Evolutionary conservation across 202 grass and related monocot genomes (phyloP), one percentile per base, ranked within the genome.

Genomic region (Musa balbisiana): DNA sequence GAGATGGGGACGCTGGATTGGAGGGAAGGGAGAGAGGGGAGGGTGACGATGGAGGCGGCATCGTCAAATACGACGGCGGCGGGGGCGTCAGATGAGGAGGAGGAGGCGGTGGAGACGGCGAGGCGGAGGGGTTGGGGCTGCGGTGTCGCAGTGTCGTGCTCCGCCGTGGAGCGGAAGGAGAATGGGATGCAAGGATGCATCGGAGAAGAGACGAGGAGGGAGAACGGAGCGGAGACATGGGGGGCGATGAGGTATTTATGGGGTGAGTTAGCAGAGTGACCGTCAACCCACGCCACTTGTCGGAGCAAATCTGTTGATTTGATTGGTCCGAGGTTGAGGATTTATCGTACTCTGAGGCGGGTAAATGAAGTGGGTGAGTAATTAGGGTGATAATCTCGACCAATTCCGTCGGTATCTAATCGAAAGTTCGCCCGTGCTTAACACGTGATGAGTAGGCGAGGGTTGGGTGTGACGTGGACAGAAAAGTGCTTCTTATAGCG

Each of bases 21-120:
- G 11, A 65, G 63, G 22, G 63, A 65, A 11, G 63, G 21, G 10
- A 91, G 86, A 4, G 82, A 89, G 53, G 87, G 88, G 20, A 93
- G 73, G 64, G 83, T 87, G 24, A 81, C 82, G 13, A 86, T 83
- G 22, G 87, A 92, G 6, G 89, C 77, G 9, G 74, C 72, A 33
- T 82, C 85, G 67, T 88, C 83, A 25, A 86, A 90, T 58, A 85
- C 79, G 13, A 78, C 82, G 1, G 64, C 80, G 2, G 80, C 33
- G 82, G 75, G 10, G 83, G 62, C 22, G 2, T 65, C 62, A 3
- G 62, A 87, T 54, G 87, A 85, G 2, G 84, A 79, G 0, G 83
- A 74, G 22, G 85, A 81, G 54, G 87, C 87, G 63, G 79, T 22
- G 26, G 80, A 83, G 67, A 19, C 68, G 17, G 49, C 49, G 80